Base-by-base conservation (phyloP, 2,329 filamentous ascomycete genomes). In the Dactylella cylindrospora region DNA sequence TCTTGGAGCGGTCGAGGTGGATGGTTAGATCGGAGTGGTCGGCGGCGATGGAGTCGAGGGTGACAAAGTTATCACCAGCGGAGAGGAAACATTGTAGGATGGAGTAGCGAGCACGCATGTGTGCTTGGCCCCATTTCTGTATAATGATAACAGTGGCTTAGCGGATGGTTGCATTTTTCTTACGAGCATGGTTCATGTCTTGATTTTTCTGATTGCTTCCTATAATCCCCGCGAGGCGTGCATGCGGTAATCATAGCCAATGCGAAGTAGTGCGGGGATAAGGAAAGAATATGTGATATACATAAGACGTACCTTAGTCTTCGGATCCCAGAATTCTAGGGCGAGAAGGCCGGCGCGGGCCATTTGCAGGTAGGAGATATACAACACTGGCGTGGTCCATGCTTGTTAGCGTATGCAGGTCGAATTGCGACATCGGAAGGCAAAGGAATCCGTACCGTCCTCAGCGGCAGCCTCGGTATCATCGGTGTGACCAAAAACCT, bases 331-430 rank as follows among this genome's bases (percentile, higher is more conserved):
- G 78, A 93, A 89, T 72, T 97, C 91, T 17, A 97, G 79, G 1
- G 90, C 86, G 4, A 84, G 82, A 36, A 98, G 78, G 62, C 93
- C 93, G n/a, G 90, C 89, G 29, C 90, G 83, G 10, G 93, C 93
- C 91, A 98, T 97, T 67, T 84, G 84, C 7, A 98, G 80, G 72
- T 97, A 98, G 2, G 86, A 84, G 0, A 84, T 83, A 70, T 91
- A 96, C 5, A 97, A 81, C 5, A 98, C 83, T 65, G 32, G 9
- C 15, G 22, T 19, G 15, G n/a, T 17, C 23, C 1, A 12, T 29
- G 10, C 1, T n/a, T n/a, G n/a, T n/a, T n/a, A n/a, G 71, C 31
- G 72, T 71, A 47, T 76, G 76, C n/a, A 73, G 43, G 49, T 74
- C 75, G 61, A 74, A 76, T 25, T 70, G 71, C 7, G 74, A 72